A percentile compares a stretch with the other conserved stretches of the same genome.
phyloP scores from a whole-genome alignment of 108 stramenopile genomes.

The Aurantiochytrium sp. region DNA sequence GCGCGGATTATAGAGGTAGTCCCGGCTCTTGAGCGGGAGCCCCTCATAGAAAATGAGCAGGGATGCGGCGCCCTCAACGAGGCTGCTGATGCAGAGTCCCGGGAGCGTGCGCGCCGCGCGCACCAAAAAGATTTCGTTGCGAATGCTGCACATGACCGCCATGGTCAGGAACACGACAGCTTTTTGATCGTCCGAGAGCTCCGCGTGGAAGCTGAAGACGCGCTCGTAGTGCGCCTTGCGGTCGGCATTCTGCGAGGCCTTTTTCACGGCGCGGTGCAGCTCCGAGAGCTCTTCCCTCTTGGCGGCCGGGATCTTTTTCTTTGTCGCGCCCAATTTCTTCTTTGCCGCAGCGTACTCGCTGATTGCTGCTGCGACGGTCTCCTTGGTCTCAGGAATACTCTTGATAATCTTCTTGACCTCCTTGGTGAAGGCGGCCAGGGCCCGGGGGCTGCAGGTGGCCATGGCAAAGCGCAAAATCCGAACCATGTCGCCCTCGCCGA shows the following conservation, averaged over 20 bases:
- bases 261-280: not conserved
- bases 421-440: not conserved
- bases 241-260: not conserved
- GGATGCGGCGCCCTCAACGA: not conserved
- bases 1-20: not conserved
- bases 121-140: not conserved
- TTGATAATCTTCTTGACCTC: not conserved
- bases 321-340: not conserved
- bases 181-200: not conserved
- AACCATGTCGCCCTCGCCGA: not conserved
- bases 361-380: no score
- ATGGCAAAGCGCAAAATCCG: not conserved
- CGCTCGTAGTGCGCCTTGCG: not conserved
- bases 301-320: not conserved
- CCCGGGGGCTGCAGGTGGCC: not conserved
- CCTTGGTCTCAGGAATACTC: no score
- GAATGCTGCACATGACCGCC: not conserved
- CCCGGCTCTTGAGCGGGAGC: not conserved
- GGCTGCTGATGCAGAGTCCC: not conserved
- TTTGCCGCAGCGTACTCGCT: not conserved
- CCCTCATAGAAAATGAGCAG: not conserved
- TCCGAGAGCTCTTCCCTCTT: not conserved
- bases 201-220: not conserved
- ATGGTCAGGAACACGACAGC: not conserved
- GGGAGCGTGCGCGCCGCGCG: not conserved